Base-by-base conservation (phyloP, 1,284 basidiomycete genomes). In the Fomitopsis betulina region DNA sequence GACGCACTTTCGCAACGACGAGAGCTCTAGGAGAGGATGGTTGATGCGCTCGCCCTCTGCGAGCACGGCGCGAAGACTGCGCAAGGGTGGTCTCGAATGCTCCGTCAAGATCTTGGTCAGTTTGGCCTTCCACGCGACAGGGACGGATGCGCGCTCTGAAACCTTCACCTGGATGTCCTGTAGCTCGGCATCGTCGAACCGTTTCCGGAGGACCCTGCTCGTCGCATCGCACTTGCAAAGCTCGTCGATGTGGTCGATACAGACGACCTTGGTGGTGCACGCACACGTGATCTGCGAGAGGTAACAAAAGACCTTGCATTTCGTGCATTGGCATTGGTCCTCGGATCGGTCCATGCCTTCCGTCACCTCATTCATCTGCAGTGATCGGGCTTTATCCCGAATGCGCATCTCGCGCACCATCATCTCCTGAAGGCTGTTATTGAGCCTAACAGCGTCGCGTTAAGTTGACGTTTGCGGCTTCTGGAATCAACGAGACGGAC, bases 241-340 rank as follows among this genome's bases (percentile, higher is more conserved):
- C 43, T 87, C 78, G 52, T 87, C 79, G 32, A 82, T 83, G 73
- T 99, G 96, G 56, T 95, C 89, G 55, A 93, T 84, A 72, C 97
- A 99, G 1, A 89, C 86, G 38, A 96, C 86, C 61, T 87, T 82
- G 59, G 68, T 82, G 63, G 87, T 87, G 77, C 92, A 95, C 37
- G 79, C 74, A 73, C 92, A 94, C 50, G 84, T 89, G 68, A 98
- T 79, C 70, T 98, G 96, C 4, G 95, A 94, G 25, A 99, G 86
- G 75, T 98, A 99, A 75, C 93, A 96, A 75, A 98, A 97, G 12
- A 83, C 83, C 72, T 97, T 96, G 88, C 97, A 99, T 66, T 92
- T 79, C 55, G 82, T 77, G 81, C 97, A 99, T 73, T 98, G 95
- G 72, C 96, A 96, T 71, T 98, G 93, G 60, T 94, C 93, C 73